Conservation (phyloP, 495 filamentous ascomycete genomes). For the Podospora pseudopauciseta region DNA sequence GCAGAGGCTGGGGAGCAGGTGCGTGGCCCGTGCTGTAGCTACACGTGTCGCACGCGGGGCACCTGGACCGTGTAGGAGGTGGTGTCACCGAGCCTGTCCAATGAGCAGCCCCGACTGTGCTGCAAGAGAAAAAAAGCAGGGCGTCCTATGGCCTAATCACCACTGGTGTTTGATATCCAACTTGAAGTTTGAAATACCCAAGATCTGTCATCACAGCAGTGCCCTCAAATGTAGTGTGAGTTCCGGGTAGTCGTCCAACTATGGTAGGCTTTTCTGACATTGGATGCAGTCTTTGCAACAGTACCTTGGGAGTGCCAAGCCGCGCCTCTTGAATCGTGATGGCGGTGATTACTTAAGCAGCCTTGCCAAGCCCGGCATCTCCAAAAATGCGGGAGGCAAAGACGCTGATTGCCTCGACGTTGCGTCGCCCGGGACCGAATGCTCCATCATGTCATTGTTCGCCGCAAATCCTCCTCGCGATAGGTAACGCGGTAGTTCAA, state of each 20-base stretch:
- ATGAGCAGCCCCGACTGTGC: slow-evolving; percentile 1
- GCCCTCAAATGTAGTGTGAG: no score
- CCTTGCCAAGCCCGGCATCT: not conserved
- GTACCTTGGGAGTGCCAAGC: not conserved
- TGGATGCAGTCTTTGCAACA: not conserved
- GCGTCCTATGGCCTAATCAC: not conserved
- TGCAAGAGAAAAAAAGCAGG: slow-evolving; percentile 1
- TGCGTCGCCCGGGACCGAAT: not conserved
- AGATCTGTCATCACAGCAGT: no score
- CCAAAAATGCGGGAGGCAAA: not conserved
- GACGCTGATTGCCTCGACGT: not conserved
- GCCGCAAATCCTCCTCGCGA: no score
- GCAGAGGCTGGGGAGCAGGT: not conserved
- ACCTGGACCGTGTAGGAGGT: not conserved
- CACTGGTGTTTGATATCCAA: no score
- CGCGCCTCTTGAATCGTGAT: not conserved
- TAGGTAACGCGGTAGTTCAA: no score
- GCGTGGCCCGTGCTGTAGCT: slow-evolving; percentile 5
- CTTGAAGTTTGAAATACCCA: no score
- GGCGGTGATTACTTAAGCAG: not conserved
- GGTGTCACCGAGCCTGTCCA: not conserved
- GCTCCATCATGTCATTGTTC: not conserved
- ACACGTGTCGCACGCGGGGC: slow-evolving; percentile 11
- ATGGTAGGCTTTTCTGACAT: no score
- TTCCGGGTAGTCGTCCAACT: no score